phyloP scores from a whole-genome alignment of 2,329 filamentous ascomycete genomes.

The Coniochaeta sp. region DNA sequence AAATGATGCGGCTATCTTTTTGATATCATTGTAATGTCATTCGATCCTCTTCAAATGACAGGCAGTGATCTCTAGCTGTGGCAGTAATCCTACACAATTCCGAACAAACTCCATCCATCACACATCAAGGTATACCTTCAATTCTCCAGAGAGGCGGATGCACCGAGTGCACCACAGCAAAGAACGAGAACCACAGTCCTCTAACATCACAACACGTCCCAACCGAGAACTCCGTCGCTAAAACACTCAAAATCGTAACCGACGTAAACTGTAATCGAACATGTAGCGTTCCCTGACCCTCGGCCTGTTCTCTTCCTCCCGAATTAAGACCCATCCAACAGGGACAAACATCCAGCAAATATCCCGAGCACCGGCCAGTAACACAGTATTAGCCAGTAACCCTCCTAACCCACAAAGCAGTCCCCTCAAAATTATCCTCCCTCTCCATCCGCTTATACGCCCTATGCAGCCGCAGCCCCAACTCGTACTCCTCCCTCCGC shows the following conservation, averaged over 20 bases:
- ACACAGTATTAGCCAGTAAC: conserved; percentile 56
- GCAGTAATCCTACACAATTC: not conserved
- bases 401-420: conserved; percentile 70
- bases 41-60: too few species aligned
- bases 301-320: too few species aligned
- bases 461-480: conserved; percentile 66
- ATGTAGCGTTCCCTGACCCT: too few species aligned
- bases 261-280: too few species aligned
- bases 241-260: not conserved
- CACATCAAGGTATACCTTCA: not conserved
- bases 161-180: not conserved
- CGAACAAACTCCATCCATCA: not conserved
- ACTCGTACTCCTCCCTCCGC: conserved; percentile 68
- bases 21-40: too few species aligned
- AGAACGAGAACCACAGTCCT: not conserved
- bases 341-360: not conserved
- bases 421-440: conserved; percentile 52
- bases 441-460: conserved; percentile 70
- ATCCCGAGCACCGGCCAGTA: not conserved
- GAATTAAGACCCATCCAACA: not conserved
- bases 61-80: too few species aligned
- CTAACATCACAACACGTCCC: not conserved
- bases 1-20: too few species aligned
- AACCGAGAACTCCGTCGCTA: conserved; percentile 7
- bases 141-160: not conserved